Evolutionary conservation across 176 grass and related monocot genomes (phyloP).

Genomic region (Triticum timopheevii): DNA sequence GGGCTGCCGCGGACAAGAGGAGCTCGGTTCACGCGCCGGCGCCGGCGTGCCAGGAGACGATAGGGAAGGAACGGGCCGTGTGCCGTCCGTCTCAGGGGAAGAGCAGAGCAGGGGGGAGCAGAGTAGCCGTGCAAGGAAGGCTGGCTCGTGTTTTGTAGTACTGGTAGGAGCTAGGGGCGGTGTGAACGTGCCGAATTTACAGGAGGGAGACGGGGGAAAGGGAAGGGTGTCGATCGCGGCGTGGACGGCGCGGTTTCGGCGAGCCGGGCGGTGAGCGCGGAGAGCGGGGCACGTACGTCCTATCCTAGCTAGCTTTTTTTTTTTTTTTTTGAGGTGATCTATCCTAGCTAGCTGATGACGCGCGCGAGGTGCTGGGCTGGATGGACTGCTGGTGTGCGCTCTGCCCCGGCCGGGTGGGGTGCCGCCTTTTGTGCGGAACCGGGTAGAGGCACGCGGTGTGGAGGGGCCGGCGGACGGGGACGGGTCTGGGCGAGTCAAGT

Average conservation of each 20-base stretch:
- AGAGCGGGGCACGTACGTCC: neutral
- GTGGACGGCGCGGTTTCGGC: neutral
- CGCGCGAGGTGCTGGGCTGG: neutral
- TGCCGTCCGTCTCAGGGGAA: neutral
- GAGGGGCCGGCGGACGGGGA: neutral
- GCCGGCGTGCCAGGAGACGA: too few relatives aligned
- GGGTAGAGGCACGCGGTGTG: neutral
- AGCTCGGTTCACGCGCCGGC: too few relatives aligned
- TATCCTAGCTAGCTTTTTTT: neutral
- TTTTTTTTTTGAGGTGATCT: neutral
- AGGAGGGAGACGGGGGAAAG: neutral
- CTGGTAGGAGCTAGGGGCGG: neutral
- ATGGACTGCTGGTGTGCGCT: neutral
- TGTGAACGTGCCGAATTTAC: slow-evolving; percentile 10
- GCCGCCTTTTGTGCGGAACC: neutral
- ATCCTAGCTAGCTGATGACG: neutral
- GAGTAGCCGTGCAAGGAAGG: neutral
- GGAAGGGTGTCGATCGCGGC: neutral
- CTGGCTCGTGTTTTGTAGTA: neutral
- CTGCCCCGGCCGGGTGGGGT: too few relatives aligned
- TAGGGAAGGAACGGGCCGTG: too few relatives aligned
- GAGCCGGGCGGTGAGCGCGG: neutral
- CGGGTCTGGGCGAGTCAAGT: slow-evolving; percentile 11
- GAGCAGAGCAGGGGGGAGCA: neutral
- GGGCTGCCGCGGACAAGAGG: neutral